Conservation (phyloP, 345 rosid species). For the Jatropha curcas region DNA sequence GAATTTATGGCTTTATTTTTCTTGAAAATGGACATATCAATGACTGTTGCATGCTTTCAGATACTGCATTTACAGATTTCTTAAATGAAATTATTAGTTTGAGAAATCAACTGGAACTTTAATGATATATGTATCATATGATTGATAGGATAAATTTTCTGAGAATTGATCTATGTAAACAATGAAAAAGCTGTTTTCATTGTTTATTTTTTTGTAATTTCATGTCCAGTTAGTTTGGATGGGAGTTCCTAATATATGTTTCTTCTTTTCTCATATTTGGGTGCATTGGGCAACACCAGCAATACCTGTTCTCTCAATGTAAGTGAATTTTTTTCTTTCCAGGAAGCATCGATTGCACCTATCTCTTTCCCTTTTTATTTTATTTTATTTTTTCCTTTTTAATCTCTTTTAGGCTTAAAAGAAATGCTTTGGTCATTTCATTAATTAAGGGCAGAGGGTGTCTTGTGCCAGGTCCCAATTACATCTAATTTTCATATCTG, state of each 20-base stretch:
- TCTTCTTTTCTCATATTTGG: conserved; percentile 38
- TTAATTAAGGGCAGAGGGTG: not conserved
- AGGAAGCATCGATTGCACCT: not conserved
- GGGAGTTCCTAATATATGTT: conserved; percentile 32
- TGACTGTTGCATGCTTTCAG: conserved; percentile 10
- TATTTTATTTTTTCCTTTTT: not conserved
- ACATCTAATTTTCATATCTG: too few relatives aligned
- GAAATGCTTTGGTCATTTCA: not conserved
- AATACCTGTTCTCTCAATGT: conserved; percentile 96
- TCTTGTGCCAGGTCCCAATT: too few relatives aligned
- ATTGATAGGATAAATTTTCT: not conserved
- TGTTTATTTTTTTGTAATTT: not conserved
- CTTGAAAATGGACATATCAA: conserved; percentile 6
- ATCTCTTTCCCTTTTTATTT: not conserved
- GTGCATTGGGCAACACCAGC: conserved; percentile 61
- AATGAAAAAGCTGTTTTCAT: not conserved
- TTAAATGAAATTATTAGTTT: not conserved
- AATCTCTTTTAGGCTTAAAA: not conserved
- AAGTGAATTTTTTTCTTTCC: conserved; percentile 42
- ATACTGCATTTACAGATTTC: conserved; percentile 15
- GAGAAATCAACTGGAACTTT: not conserved
- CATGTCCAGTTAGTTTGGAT: not conserved
- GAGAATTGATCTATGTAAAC: not conserved
- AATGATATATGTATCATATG: not conserved
- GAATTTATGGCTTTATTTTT: not conserved